These are phyloP conservation scores for Phascolomyces articulosus DNA, from an alignment of 371 early-diverging fungal genomes.

Conservation along the genomic window DNA sequence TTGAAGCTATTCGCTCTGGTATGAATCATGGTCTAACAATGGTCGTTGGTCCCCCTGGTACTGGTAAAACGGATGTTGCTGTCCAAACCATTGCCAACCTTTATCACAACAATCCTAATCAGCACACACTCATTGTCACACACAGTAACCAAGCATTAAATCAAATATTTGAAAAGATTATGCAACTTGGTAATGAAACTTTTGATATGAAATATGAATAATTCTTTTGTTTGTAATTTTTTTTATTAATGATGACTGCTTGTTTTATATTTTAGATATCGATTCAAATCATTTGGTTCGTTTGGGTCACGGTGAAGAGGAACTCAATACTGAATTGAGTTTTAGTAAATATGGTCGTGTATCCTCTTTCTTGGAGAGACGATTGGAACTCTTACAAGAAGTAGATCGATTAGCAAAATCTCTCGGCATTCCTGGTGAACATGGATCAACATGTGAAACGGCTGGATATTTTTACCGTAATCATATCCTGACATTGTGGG, in stretches of 20 bases:
- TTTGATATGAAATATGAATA: not conserved
- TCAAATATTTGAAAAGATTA: constrained; percentile 93
- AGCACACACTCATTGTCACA: constrained; percentile 91
- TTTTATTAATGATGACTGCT: not conserved
- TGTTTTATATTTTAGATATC: constrained; percentile 62
- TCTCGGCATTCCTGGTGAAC: constrained; percentile 75
- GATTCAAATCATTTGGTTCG: constrained; percentile 92
- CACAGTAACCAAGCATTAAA: constrained; percentile 96
- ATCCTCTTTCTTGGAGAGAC: constrained; percentile 85
- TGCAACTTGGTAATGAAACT: constrained; percentile 48
- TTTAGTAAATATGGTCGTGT: constrained; percentile 95
- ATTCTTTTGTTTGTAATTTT: not conserved
- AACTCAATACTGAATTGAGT: constrained; percentile 75
- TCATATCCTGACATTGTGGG: constrained; percentile 82
- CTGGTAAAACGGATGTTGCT: constrained; percentile 96
- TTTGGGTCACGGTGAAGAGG: constrained; percentile 94
- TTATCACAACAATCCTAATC: constrained; percentile 86
- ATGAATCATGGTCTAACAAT: constrained; percentile 85
- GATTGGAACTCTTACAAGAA: constrained; percentile 71
- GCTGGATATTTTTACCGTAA: constrained; percentile 86
- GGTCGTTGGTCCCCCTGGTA: constrained; percentile 95
- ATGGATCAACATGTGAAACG: constrained; percentile 92
- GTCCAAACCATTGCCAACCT: constrained; percentile 94
- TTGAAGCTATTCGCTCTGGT: constrained; percentile 86
- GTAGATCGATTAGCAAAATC: constrained; percentile 80